Base-by-base conservation (phyloP, 371 early-diverging fungal genomes). In the Mortierella sp. region DNA sequence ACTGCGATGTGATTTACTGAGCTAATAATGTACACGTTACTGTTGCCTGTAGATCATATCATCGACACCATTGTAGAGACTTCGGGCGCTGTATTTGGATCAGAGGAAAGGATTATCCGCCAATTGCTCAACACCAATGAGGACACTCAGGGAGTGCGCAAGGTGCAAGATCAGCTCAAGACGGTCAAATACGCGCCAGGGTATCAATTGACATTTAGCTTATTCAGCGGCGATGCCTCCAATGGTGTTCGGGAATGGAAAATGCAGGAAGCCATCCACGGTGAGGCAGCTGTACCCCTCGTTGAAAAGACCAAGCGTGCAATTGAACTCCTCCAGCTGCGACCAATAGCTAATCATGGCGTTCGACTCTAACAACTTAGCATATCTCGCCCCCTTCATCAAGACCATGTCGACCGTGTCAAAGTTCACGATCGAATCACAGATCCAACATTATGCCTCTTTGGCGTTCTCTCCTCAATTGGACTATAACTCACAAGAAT, bases 141-240 rank as follows among this genome's bases (percentile, higher is more conserved):
- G 24, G 65, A 70, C 32, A 16, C 72, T 24, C n/a, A 29, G 58
- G 70, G 71, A 73, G 27, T 72, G 38, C 54, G 71, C 14, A 75
- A 73, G 41, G 92, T 94, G 72, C 84, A 87, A 72, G 90, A 92
- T 46, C 91, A 89, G 44, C 94, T 96, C 90, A 91, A 95, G 48
- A 89, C 92, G 14, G 82, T 97, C 75, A 95, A 96, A 80, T 96
- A 94, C 77, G 91, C 96, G 0, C 88, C 95, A 10, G 89, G 91
- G 70, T 97, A 96, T 80, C 95, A 96, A 81, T 80, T 96, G 14
- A 94, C 93, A 0, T 94, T 96, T 70, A 96, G 94, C 78, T 86
- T 97, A 24, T 90, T 97, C 90, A 95, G 95, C 78, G 96, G 93
- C 7, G 92, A 96, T 75, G 95, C 96, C 0, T 88, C 89, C 24